A percentile compares a stretch with the other conserved stretches of the same genome.
Evolutionary conservation across 2,329 filamentous ascomycete species (phyloP).

Genomic region (Colletotrichum sp.): DNA sequence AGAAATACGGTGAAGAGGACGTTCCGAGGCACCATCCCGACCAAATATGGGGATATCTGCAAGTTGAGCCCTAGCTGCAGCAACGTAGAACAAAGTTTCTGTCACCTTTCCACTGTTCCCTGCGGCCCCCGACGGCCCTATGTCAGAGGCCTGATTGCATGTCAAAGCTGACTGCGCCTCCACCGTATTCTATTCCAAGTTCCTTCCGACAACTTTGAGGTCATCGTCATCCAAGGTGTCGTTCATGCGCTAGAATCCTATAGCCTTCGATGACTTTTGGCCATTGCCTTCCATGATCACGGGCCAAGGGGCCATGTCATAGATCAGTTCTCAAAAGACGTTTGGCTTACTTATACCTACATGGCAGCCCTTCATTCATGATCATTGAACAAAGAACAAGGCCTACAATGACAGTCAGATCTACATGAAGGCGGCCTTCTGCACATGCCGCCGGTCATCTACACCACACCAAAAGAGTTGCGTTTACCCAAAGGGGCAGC

Average conservation of each 20-base stretch:
- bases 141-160: not conserved
- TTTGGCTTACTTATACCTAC: not conserved
- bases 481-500: not conserved
- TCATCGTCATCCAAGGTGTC: not conserved
- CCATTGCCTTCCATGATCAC: not conserved
- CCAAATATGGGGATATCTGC: slow-evolving; percentile 26
- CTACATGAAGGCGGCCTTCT: not conserved
- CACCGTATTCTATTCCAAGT: slow-evolving; percentile 7
- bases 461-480: not conserved
- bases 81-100: not conserved
- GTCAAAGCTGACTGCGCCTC: not conserved
- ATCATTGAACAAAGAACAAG: not conserved
- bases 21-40: not conserved
- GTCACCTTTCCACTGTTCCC: not conserved
- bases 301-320: not conserved
- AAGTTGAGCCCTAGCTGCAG: not conserved
- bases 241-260: not conserved
- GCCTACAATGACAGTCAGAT: not conserved
- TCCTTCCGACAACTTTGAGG: not conserved
- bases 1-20: not conserved
- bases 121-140: not conserved
- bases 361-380: not conserved
- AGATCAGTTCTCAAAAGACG: not conserved
- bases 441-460: not conserved
- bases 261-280: not conserved